Conservation (phyloP, 495 filamentous ascomycete genomes). For the Barbatosphaeria neglecta region DNA sequence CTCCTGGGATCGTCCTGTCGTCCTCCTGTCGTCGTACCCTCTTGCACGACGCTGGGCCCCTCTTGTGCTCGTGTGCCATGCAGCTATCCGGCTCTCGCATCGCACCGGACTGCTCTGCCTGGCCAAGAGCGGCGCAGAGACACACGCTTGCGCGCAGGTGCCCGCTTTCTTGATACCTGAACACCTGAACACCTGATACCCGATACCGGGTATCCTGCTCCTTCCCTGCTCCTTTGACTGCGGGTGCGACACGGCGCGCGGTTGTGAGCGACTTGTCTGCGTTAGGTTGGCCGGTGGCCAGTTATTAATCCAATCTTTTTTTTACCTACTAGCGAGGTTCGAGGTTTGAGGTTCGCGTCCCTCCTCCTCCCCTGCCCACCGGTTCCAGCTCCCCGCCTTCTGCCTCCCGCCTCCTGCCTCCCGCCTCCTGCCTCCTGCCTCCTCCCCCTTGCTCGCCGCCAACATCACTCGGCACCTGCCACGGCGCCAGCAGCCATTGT, state of each 20-base stretch:
- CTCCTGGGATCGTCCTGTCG: background rate
- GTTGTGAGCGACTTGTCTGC: too few species aligned
- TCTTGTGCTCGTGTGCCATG: slow-evolving; percentile 2
- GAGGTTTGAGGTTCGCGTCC: too few species aligned
- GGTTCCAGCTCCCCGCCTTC: too few species aligned
- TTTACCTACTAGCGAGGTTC: too few species aligned
- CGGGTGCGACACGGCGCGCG: too few species aligned
- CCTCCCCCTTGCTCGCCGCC: too few species aligned
- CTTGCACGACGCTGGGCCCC: background rate
- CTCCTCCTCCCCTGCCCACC: too few species aligned
- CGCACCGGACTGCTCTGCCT: slow-evolving; percentile 7
- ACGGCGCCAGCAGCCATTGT: background rate
- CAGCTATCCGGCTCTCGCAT: slow-evolving; percentile 13
- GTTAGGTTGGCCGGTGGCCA: too few species aligned
- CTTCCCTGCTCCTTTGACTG: too few species aligned
- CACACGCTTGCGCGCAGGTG: background rate
- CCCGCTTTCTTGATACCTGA: slow-evolving; percentile 1
- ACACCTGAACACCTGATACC: too few species aligned
- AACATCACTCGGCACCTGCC: background rate
- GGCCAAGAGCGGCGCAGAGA: background rate
- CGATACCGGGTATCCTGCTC: too few species aligned
- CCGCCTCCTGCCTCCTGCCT: background rate
- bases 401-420: background rate
- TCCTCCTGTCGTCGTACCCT: background rate
- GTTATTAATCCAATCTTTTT: background rate